Evolutionary conservation across 495 filamentous ascomycete species (phyloP).

Genomic region (Podospora appendiculata): DNA sequence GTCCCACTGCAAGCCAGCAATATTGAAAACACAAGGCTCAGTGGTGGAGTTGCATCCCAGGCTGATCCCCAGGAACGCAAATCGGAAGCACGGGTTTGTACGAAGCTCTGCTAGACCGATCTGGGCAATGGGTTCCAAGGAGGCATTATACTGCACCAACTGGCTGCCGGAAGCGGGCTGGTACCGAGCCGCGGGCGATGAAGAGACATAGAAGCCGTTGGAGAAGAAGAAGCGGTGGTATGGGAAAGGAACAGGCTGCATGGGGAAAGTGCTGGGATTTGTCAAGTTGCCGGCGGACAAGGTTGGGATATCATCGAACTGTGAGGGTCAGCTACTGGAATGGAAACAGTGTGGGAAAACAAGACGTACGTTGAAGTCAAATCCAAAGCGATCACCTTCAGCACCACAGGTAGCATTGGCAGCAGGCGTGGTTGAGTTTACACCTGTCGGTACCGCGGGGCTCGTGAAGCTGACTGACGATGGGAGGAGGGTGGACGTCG

Average conservation of each 20-base stretch:
- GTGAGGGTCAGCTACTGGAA: constrained; percentile 1
- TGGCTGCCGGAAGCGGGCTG: constrained; percentile 30
- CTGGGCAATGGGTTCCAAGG: constrained; percentile 15
- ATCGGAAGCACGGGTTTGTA: constrained; percentile 30
- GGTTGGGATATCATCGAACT: constrained; percentile 36
- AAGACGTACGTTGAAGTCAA: constrained; percentile 17
- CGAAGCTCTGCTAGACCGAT: constrained; percentile 28
- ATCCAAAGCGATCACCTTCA: constrained; percentile 20
- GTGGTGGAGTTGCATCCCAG: constrained; percentile 33
- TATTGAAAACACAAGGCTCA: constrained; percentile 27
- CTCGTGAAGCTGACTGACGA: too few relatives aligned
- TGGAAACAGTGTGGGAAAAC: neutral
- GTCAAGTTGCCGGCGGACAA: constrained; percentile 9
- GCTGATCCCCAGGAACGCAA: constrained; percentile 30
- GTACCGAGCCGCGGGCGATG: constrained; percentile 18
- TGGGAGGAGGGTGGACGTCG: too few relatives aligned
- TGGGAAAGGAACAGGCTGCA: constrained; percentile 26
- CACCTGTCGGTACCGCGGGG: too few relatives aligned
- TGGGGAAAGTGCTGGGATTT: constrained; percentile 7
- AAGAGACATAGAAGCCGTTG: constrained; percentile 25
- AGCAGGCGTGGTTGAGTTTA: too few relatives aligned
- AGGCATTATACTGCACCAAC: constrained; percentile 27
- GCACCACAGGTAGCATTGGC: constrained; percentile 15
- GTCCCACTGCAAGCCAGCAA: constrained; percentile 27
- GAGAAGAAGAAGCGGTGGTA: constrained; percentile 37